These are phyloP conservation scores for Dactylella cylindrospora DNA, from an alignment of 2,329 filamentous ascomycete species.

Conservation along the genomic window DNA sequence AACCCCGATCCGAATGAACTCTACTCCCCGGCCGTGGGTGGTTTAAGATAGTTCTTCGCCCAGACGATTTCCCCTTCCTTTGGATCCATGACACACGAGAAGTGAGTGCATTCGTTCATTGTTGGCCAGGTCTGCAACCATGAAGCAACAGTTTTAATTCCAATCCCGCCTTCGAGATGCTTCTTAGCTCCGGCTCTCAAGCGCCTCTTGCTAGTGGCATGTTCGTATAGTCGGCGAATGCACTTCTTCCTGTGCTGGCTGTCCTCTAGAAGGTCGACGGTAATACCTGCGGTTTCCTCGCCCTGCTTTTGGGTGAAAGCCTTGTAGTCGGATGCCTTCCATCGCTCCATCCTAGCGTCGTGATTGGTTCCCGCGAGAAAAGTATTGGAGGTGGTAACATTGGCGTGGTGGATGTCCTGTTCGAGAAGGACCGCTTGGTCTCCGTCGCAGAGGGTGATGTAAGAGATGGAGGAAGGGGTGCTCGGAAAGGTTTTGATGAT, in stretches of 20 bases:
- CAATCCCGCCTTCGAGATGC: slow-evolving; percentile 49
- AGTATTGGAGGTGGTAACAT: slow-evolving; percentile 54
- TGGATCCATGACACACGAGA: slow-evolving; percentile 62
- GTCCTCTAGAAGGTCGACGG: slow-evolving; percentile 39
- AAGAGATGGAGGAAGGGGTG: slow-evolving; percentile 59
- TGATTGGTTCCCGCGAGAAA: slow-evolving; percentile 64
- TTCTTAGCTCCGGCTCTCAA: slow-evolving; percentile 8
- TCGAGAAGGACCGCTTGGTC: slow-evolving; percentile 57
- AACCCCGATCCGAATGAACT: slow-evolving; percentile 8
- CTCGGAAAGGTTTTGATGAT: slow-evolving; percentile 50
- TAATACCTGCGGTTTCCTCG: background rate
- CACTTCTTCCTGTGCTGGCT: slow-evolving; percentile 45
- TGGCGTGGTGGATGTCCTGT: slow-evolving; percentile 59
- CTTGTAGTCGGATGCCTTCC: slow-evolving; percentile 37
- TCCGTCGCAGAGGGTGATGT: slow-evolving; percentile 61
- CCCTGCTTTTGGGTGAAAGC: background rate
- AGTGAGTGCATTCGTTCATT: slow-evolving; percentile 63
- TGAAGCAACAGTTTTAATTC: slow-evolving; percentile 52
- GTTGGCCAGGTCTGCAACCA: slow-evolving; percentile 60
- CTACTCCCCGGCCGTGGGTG: slow-evolving; percentile 1
- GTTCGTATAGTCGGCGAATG: slow-evolving; percentile 45
- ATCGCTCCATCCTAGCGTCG: slow-evolving; percentile 51
- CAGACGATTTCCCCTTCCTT: slow-evolving; percentile 56
- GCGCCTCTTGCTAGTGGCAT: slow-evolving; percentile 4
- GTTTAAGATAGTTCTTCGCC: slow-evolving; percentile 48